Percentiles rank a stretch among this genome's conserved stretches.
These are phyloP conservation scores for Lactifluus pinguis DNA, from an alignment of 768 basidiomycete species.

Conservation along the genomic window DNA sequence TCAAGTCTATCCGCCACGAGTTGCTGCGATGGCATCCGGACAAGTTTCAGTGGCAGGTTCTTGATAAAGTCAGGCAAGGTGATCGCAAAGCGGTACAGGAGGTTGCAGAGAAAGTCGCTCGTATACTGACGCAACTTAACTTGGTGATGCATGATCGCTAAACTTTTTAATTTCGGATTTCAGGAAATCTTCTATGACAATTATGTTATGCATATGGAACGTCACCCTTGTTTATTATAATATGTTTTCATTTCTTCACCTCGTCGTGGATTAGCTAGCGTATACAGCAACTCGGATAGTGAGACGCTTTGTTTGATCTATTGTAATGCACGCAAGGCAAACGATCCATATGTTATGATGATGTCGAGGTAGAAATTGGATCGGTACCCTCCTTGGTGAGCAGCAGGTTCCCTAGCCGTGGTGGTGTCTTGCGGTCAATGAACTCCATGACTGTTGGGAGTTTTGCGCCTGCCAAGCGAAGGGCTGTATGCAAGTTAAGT, in stretches of 20 bases:
- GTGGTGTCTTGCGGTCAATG: slow-evolving; percentile 55
- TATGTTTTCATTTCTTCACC: not conserved
- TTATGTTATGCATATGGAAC: not conserved
- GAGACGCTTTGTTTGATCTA: not conserved
- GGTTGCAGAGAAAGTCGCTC: slow-evolving; percentile 33
- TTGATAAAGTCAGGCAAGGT: slow-evolving; percentile 27
- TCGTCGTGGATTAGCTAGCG: no score
- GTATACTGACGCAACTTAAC: slow-evolving; percentile 32
- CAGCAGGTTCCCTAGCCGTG: slow-evolving; percentile 64
- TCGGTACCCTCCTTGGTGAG: slow-evolving; percentile 22
- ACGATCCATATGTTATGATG: slow-evolving; percentile 1
- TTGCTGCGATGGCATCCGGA: slow-evolving; percentile 49
- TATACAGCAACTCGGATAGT: not conserved
- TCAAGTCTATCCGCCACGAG: slow-evolving; percentile 35
- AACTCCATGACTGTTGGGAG: slow-evolving; percentile 87
- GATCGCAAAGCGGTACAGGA: slow-evolving; percentile 29
- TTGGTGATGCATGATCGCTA: not conserved
- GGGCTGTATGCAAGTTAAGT: slow-evolving; percentile 39
- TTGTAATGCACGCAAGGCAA: not conserved
- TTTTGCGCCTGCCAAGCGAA: slow-evolving; percentile 81
- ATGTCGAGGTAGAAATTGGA: not conserved
- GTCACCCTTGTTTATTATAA: not conserved
- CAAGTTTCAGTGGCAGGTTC: slow-evolving; percentile 34
- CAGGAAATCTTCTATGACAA: no score
- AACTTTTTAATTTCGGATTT: not conserved